phyloP scores from a whole-genome alignment of 2,329 filamentous ascomycete genomes.

The Emericellopsis cladophorae region DNA sequence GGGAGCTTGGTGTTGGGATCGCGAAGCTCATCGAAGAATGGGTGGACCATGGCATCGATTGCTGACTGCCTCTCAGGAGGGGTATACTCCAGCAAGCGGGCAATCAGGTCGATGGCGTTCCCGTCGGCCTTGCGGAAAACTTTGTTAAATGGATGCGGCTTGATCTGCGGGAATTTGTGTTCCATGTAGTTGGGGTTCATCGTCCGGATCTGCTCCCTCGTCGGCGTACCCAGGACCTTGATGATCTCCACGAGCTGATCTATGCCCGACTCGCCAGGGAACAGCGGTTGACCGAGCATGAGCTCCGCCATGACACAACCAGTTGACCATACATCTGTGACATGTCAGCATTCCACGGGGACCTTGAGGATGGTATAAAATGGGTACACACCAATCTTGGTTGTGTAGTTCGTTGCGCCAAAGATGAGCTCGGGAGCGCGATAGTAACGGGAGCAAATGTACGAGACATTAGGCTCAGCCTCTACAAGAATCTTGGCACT shows the following conservation, averaged over 20 bases:
- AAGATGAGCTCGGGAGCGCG: conserved; percentile 96
- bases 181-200: conserved; percentile 99
- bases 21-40: conserved; percentile 94
- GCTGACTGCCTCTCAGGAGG: conserved; percentile 89
- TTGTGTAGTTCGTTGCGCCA: conserved; percentile 97
- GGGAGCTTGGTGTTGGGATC: conserved; percentile 85
- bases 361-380: not conserved
- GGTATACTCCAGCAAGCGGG: conserved; percentile 87
- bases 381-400: conserved; percentile 82
- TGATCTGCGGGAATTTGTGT: conserved; percentile 99
- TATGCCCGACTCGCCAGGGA: conserved; percentile 96
- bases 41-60: conserved; percentile 93
- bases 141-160: conserved; percentile 98
- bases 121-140: conserved; percentile 94
- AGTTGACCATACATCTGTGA: conserved; percentile 92
- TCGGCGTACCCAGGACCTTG: conserved; percentile 94
- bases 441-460: conserved; percentile 99
- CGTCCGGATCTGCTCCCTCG: conserved; percentile 93
- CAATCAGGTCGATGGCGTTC: conserved; percentile 90
- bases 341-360: conserved; percentile 27
- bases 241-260: conserved; percentile 99
- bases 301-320: conserved; percentile 98
- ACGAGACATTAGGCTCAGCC: conserved; percentile 98
- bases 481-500: conserved; percentile 97
- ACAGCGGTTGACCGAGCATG: conserved; percentile 95